A percentile compares a stretch with the other conserved stretches of the same genome.
Conservation (phyloP, 2,329 filamentous ascomycete genomes). For the Colletotrichum gigasporum region DNA sequence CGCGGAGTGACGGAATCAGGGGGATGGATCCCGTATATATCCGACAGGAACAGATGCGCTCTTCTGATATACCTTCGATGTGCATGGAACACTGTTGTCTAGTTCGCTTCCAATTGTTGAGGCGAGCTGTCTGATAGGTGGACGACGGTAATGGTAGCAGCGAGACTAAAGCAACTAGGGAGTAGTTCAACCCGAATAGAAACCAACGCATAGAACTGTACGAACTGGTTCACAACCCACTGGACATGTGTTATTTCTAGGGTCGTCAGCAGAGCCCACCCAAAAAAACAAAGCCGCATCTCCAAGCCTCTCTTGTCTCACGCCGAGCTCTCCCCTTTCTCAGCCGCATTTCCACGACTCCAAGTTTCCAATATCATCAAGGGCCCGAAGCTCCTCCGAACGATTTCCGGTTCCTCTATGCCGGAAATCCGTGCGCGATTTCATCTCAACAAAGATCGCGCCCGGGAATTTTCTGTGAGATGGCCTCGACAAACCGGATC, state of each 20-base stretch:
- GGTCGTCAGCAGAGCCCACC: neutral
- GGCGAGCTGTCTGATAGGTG: neutral
- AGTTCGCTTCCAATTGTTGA: neutral
- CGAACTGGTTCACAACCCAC: slow-evolving; percentile 1
- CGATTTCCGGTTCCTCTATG: no score
- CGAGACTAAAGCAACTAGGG: slow-evolving; percentile 14
- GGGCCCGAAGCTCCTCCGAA: no score
- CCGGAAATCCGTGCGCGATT: no score
- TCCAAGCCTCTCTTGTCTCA: neutral
- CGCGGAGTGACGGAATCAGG: neutral
- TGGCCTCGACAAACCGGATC: no score
- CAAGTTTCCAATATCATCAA: no score
- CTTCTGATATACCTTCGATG: neutral
- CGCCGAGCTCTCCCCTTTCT: neutral
- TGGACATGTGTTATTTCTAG: neutral
- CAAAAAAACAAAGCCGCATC: neutral
- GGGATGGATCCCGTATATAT: slow-evolving; percentile 3
- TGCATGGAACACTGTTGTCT: neutral
- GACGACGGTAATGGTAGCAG: neutral
- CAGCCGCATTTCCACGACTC: no score
- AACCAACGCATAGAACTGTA: neutral
- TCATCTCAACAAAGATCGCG: no score
- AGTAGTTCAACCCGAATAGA: neutral
- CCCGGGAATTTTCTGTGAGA: no score
- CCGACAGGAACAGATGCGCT: neutral